These are phyloP conservation scores for Boletus tomentosulus DNA, from an alignment of 768 basidiomycete species.

Conservation along the genomic window DNA sequence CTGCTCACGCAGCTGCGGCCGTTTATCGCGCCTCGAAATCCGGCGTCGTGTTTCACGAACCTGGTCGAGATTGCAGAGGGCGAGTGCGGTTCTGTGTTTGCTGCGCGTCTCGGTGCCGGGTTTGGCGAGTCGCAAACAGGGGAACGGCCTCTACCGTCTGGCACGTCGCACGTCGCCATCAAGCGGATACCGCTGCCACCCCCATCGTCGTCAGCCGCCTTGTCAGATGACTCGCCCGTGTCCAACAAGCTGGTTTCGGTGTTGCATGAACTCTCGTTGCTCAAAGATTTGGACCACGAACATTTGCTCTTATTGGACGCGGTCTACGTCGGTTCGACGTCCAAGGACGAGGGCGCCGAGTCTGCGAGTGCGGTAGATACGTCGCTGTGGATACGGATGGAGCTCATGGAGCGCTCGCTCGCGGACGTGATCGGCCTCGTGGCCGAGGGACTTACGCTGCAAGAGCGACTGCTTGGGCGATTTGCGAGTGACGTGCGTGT, in stretches of 20 bases:
- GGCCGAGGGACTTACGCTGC: constrained; percentile 55
- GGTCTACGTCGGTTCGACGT: constrained; percentile 57
- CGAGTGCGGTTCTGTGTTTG: constrained; percentile 70
- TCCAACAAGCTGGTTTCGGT: constrained; percentile 63
- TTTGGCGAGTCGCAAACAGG: constrained; percentile 6
- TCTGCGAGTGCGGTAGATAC: constrained; percentile 36
- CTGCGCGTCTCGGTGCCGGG: constrained; percentile 32
- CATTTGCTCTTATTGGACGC: constrained; percentile 66
- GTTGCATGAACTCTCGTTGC: constrained; percentile 53
- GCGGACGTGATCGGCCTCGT: constrained; percentile 73
- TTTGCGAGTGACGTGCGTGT: constrained; percentile 72
- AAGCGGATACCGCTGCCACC: constrained; percentile 61
- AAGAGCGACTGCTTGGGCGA: constrained; percentile 66
- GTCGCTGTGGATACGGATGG: constrained; percentile 84
- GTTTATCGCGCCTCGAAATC: constrained; percentile 66
- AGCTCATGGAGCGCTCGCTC: constrained; percentile 83
- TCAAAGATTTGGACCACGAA: constrained; percentile 54
- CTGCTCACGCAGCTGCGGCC: constrained; percentile 45
- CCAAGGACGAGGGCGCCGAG: constrained; percentile 15
- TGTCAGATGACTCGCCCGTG: constrained; percentile 30
- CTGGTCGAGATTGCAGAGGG: constrained; percentile 80
- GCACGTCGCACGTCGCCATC: constrained; percentile 60
- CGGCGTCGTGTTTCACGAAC: constrained; percentile 59
- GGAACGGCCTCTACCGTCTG: constrained; percentile 22
- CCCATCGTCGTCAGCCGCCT: constrained; percentile 28